Percentiles rank a stretch among this genome's conserved stretches.
phyloP scores from a whole-genome alignment of 2,329 filamentous ascomycete genomes.

The Pseudocercospora pini-densiflorae region DNA sequence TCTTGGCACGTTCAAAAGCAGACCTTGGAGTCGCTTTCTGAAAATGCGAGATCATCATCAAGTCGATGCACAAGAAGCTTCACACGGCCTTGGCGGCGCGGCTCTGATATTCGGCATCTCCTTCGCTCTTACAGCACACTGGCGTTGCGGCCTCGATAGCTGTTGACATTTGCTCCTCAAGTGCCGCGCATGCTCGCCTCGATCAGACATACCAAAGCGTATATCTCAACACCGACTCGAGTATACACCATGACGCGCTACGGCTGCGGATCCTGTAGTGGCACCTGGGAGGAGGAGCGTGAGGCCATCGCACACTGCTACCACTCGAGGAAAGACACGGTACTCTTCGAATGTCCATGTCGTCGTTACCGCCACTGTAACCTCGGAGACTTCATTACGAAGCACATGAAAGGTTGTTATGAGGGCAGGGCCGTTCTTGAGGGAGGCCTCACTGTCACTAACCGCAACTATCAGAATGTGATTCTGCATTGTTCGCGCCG shows the following conservation, averaged over 20 bases:
- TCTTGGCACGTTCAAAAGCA: neutral
- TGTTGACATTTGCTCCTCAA: neutral
- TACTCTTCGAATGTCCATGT: neutral
- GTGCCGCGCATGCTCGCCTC: neutral
- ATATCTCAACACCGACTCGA: neutral
- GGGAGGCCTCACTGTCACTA: no score
- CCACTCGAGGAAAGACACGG: neutral
- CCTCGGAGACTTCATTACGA: neutral
- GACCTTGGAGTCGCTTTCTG: neutral
- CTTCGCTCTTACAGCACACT: no score
- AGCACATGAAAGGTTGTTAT: no score
- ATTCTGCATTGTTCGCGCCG: no score
- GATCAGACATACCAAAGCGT: neutral
- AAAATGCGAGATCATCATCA: neutral
- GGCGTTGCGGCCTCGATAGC: neutral
- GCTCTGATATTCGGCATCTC: no score
- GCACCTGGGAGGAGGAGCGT: neutral
- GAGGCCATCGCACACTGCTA: neutral
- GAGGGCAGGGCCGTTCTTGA: neutral
- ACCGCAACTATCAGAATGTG: no score
- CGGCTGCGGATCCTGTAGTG: neutral
- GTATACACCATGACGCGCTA: neutral
- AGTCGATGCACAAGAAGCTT: neutral
- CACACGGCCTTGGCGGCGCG: neutral
- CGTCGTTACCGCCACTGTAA: neutral